Evolutionary conservation across 1,284 basidiomycete species (phyloP).

Genomic region (Ganoderma boninense): DNA sequence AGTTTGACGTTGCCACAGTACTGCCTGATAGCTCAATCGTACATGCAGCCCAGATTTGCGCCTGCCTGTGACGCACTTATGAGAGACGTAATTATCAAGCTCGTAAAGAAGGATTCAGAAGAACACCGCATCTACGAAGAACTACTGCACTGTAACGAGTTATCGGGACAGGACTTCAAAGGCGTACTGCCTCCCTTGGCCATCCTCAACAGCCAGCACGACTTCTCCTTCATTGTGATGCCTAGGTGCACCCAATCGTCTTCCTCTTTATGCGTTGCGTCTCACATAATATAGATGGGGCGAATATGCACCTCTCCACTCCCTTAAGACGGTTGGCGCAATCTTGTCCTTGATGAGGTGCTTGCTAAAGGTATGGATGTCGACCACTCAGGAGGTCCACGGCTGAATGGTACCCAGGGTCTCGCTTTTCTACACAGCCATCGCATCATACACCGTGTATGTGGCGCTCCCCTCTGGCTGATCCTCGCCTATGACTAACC

Average conservation of each 20-base stretch:
- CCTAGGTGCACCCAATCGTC: constrained; percentile 10
- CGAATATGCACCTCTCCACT: background rate
- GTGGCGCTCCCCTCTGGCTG: background rate
- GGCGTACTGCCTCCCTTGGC: constrained; percentile 5
- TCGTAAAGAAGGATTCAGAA: background rate
- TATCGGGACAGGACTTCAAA: background rate
- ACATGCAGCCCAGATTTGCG: background rate
- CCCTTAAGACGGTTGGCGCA: background rate
- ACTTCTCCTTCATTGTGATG: constrained; percentile 15
- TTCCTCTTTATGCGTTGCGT: background rate
- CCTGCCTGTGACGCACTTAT: background rate
- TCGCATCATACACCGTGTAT: constrained; percentile 17
- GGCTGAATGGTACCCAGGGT: constrained; percentile 5
- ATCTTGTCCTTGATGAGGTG: constrained; percentile 3
- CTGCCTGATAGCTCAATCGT: background rate
- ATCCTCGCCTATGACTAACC: background rate
- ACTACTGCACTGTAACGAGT: background rate
- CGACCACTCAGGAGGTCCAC: background rate
- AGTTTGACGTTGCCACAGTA: background rate
- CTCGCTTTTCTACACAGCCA: constrained; percentile 10
- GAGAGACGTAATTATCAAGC: constrained; percentile 14
- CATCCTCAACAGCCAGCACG: constrained; percentile 15
- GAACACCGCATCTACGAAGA: constrained; percentile 7
- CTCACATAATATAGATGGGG: constrained; percentile 11
- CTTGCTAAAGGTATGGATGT: constrained; percentile 10